phyloP scores from a whole-genome alignment of 2,329 filamentous ascomycete species.

The Colletotrichum navitas region DNA sequence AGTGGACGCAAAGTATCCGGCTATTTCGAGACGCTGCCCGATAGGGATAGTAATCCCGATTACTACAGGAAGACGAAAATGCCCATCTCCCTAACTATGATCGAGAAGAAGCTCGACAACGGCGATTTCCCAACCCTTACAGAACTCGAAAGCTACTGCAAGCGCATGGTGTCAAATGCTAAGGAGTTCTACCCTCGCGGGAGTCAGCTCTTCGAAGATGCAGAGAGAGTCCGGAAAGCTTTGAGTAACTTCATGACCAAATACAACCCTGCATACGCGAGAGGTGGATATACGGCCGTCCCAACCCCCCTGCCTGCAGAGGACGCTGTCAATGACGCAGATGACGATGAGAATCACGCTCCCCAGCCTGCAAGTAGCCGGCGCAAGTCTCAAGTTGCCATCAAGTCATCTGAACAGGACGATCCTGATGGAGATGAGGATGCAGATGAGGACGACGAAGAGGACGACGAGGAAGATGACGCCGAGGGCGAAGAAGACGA shows the following conservation, averaged over 20 bases:
- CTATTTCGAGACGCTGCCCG: conserved; percentile 80
- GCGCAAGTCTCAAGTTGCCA: conserved; percentile 34
- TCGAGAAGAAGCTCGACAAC: conserved; percentile 80
- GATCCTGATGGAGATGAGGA: conserved; percentile 48
- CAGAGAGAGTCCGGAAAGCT: conserved; percentile 87
- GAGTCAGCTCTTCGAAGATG: conserved; percentile 82
- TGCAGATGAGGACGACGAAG: conserved; percentile 46
- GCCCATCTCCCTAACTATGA: conserved; percentile 81
- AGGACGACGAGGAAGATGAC: conserved; percentile 47
- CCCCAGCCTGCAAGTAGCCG: conserved; percentile 35
- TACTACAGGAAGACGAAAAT: conserved; percentile 84
- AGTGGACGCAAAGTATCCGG: conserved; percentile 81
- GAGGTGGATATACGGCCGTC: conserved; percentile 73
- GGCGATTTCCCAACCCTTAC: conserved; percentile 78
- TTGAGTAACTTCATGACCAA: conserved; percentile 90
- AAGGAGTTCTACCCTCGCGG: conserved; percentile 85
- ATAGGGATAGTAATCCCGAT: conserved; percentile 72
- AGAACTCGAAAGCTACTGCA: conserved; percentile 85
- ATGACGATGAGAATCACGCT: conserved; percentile 42
- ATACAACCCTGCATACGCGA: conserved; percentile 85
- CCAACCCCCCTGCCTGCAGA: conserved; percentile 79
- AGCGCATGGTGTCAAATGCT: conserved; percentile 88
- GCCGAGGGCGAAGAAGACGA: conserved; percentile 52
- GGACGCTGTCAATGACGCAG: conserved; percentile 44
- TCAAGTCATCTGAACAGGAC: conserved; percentile 46